These are phyloP conservation scores for Diplodia seriata DNA, from an alignment of 2,329 filamentous ascomycete genomes.

Conservation along the genomic window DNA sequence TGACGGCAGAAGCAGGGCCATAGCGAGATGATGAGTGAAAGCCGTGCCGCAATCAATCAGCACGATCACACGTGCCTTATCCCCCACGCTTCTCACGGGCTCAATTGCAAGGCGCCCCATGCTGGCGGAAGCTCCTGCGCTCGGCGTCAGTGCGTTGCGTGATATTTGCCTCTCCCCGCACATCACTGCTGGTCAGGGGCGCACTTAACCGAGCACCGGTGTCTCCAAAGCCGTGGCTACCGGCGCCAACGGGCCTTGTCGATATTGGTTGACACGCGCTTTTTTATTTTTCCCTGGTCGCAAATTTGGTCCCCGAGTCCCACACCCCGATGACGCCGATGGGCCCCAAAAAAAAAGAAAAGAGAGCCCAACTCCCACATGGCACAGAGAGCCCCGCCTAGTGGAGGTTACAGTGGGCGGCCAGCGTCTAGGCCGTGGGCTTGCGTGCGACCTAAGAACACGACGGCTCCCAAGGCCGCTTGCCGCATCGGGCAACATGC, in stretches of 20 bases:
- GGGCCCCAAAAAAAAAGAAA: not conserved
- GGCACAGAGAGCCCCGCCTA: slow-evolving; percentile 9
- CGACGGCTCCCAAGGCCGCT: not conserved
- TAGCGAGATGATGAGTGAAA: slow-evolving; percentile 9
- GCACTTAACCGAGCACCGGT: slow-evolving; percentile 23
- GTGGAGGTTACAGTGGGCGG: slow-evolving; percentile 1
- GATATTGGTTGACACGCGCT: not conserved
- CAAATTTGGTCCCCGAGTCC: slow-evolving; percentile 6
- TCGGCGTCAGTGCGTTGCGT: slow-evolving; percentile 21
- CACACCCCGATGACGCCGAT: not conserved
- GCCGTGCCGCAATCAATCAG: slow-evolving; percentile 12
- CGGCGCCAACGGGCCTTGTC: slow-evolving; percentile 11
- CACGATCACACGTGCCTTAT: slow-evolving; percentile 25
- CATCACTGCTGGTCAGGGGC: slow-evolving; percentile 29
- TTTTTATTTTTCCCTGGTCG: not conserved
- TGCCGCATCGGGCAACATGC: slow-evolving; percentile 12
- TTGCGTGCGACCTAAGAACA: not conserved
- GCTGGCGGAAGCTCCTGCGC: slow-evolving; percentile 8
- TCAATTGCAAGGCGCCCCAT: slow-evolving; percentile 15
- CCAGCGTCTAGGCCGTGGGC: slow-evolving; percentile 3
- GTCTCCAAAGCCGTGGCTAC: slow-evolving; percentile 20
- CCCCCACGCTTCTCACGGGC: slow-evolving; percentile 17
- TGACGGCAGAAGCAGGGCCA: not conserved
- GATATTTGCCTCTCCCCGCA: slow-evolving; percentile 30
- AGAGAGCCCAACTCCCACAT: not conserved